phyloP scores from a whole-genome alignment of 345 rosid genomes.

The Eucalyptus leucophloia region DNA sequence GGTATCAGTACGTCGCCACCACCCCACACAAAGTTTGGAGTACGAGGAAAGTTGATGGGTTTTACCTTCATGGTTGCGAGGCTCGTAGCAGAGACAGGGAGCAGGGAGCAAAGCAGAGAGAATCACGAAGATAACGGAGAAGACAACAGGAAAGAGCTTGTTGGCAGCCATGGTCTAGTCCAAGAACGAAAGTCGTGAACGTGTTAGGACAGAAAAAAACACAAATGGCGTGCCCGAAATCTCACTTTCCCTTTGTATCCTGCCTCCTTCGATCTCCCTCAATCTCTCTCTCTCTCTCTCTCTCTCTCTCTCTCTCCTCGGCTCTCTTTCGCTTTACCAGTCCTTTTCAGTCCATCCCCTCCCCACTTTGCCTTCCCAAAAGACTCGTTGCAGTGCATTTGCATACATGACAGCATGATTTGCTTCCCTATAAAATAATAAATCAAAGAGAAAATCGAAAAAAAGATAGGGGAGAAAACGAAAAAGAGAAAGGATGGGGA shows the following conservation, averaged over 20 bases:
- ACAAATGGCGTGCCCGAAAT: not conserved
- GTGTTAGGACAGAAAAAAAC: not conserved
- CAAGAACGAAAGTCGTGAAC: not conserved
- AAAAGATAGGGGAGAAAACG: not conserved
- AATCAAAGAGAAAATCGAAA: not conserved
- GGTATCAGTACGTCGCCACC: not conserved
- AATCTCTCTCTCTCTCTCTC: not conserved
- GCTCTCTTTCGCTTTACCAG: not conserved
- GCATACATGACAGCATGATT: not conserved
- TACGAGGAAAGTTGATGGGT: not conserved
- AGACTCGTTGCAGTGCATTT: not conserved
- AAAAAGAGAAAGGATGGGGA: not conserved
- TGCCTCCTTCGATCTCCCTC: not conserved
- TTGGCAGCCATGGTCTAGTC: slow-evolving; percentile 11
- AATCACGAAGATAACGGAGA: not conserved
- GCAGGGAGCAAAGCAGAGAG: not conserved
- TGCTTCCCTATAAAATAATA: not conserved
- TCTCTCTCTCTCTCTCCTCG: not conserved
- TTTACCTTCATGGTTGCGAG: slow-evolving; percentile 86
- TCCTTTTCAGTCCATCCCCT: slow-evolving; percentile 4
- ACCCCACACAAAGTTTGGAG: not conserved
- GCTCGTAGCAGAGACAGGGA: slow-evolving; percentile 42
- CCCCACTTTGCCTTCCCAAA: slow-evolving; percentile 1
- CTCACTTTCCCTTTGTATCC: not conserved
- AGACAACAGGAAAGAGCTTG: slow-evolving; percentile 4